These are phyloP conservation scores for Candida neerlandica DNA, from an alignment of 1,139 yeast genomes.

Conservation along the genomic window DNA sequence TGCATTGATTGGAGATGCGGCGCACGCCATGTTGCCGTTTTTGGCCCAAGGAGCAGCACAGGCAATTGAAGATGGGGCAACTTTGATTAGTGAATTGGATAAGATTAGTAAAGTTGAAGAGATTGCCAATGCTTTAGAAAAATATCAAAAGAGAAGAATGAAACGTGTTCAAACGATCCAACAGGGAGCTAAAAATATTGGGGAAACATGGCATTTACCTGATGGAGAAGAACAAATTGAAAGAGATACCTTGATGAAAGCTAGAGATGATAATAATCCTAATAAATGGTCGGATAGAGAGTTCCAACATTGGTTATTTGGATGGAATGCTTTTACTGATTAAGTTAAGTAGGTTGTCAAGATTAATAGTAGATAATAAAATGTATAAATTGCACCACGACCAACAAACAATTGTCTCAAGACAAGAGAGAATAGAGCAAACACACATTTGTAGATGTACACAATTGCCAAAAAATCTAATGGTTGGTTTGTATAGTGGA, in stretches of 20 bases:
- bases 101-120: constrained; percentile 16
- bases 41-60: constrained; percentile 45
- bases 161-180: constrained; percentile 28
- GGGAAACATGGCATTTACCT: constrained; percentile 26
- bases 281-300: constrained; percentile 18
- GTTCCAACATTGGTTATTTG: constrained; percentile 18
- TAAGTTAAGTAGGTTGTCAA: neutral
- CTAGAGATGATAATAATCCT: constrained; percentile 13
- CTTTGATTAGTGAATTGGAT: constrained; percentile 19
- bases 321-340: constrained; percentile 17
- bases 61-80: constrained; percentile 37
- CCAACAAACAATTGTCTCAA: too few relatives aligned
- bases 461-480: too few relatives aligned
- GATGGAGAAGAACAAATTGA: constrained; percentile 26
- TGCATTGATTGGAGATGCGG: constrained; percentile 39
- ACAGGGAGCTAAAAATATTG: constrained; percentile 23
- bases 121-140: constrained; percentile 17
- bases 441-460: too few relatives aligned
- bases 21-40: constrained; percentile 42
- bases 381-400: too few relatives aligned
- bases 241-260: constrained; percentile 21
- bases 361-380: neutral
- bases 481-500: too few relatives aligned
- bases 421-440: too few relatives aligned
- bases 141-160: constrained; percentile 25